phyloP scores from a whole-genome alignment of 2,329 filamentous ascomycete species.

The Aureobasidium sp. region DNA sequence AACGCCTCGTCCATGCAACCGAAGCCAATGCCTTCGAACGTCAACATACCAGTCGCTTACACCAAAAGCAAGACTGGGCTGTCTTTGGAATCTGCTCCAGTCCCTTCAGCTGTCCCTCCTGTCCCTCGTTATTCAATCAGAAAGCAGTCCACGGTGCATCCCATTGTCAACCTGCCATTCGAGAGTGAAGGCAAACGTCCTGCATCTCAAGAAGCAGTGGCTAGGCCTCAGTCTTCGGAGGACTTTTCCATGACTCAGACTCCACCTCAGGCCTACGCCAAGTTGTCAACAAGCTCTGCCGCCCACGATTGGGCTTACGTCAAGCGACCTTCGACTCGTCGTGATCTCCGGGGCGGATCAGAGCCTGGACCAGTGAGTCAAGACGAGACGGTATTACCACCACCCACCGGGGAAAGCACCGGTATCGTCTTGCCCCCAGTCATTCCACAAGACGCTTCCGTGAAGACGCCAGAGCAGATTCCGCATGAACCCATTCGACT shows the following conservation, averaged over 20 bases:
- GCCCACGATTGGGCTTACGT: constrained; percentile 8
- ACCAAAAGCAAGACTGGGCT: constrained; percentile 13
- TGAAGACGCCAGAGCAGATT: constrained; percentile 3
- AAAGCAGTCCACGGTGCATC: neutral
- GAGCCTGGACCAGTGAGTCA: neutral
- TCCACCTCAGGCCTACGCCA: constrained; percentile 8
- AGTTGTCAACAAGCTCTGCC: neutral
- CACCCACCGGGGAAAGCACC: neutral
- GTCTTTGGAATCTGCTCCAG: neutral
- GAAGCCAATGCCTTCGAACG: neutral
- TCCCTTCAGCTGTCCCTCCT: neutral
- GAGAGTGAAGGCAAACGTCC: neutral
- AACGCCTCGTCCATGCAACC: neutral
- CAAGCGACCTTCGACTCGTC: neutral
- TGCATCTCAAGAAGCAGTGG: neutral
- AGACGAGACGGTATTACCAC: neutral
- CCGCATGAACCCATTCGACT: neutral
- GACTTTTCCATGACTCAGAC: constrained; percentile 9
- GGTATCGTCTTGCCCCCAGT: neutral
- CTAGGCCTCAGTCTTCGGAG: neutral
- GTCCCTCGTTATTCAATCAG: neutral
- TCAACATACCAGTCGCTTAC: constrained; percentile 10
- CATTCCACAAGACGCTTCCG: constrained; percentile 3
- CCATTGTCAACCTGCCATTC: neutral
- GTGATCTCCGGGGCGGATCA: neutral